A percentile compares a stretch with the other conserved stretches of the same genome.
Evolutionary conservation across 2,329 filamentous ascomycete species (phyloP).

Genomic region (Diaporthe vaccinii): DNA sequence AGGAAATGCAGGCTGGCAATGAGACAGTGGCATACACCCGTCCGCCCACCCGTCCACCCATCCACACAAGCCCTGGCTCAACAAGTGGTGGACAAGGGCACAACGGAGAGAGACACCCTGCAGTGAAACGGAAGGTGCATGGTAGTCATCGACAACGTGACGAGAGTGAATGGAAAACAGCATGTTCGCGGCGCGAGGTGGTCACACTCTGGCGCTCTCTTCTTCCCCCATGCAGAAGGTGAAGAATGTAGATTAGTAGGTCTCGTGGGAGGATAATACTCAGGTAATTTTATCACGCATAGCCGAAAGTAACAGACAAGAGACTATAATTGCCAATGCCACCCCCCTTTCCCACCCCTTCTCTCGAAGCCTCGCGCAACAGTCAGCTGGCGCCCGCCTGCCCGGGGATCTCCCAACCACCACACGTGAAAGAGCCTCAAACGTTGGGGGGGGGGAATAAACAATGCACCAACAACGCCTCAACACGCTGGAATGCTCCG

Average conservation of each 20-base stretch:
- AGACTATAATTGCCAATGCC: neutral
- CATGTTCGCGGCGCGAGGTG: neutral
- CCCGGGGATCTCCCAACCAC: neutral
- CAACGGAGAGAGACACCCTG: neutral
- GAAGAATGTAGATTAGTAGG: neutral
- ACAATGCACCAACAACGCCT: neutral
- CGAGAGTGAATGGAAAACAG: neutral
- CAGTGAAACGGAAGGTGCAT: neutral
- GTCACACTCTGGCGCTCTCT: neutral
- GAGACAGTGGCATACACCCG: neutral
- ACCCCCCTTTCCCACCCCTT: neutral
- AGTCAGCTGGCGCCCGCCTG: neutral
- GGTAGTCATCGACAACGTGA: neutral
- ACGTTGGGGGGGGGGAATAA: neutral
- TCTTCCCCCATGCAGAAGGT: neutral
- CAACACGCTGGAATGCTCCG: neutral
- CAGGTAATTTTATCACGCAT: neutral
- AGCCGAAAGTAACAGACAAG: neutral
- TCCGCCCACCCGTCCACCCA: neutral
- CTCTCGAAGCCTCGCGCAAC: neutral
- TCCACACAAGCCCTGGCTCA: too few species aligned
- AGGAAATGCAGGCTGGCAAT: slow-evolving; percentile 9
- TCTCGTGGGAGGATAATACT: neutral
- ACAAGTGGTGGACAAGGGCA: neutral
- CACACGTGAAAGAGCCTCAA: neutral